These are phyloP conservation scores for Ogataea methanolica DNA, from an alignment of 805 yeast genomes.

Conservation along the genomic window DNA sequence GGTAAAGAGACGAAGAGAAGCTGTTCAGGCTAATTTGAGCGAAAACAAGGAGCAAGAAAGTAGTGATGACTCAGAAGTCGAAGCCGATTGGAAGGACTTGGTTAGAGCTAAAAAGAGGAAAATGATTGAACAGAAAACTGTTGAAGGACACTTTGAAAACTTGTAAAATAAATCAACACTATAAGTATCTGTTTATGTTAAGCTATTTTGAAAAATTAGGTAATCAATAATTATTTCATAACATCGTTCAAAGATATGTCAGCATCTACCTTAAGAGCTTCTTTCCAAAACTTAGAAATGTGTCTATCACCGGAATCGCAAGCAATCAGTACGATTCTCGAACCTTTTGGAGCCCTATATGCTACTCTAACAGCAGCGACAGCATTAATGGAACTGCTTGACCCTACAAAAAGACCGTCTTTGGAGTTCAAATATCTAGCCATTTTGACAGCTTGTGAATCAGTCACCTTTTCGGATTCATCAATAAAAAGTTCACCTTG, in stretches of 20 bases:
- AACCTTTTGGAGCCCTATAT: constrained; percentile 45
- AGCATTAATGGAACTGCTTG: constrained; percentile 90
- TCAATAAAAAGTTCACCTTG: constrained; percentile 69
- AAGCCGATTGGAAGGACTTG: constrained; percentile 84
- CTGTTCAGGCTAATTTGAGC: constrained; percentile 50
- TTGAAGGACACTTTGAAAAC: constrained; percentile 62
- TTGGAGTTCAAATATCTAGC: constrained; percentile 74
- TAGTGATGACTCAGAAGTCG: constrained; percentile 36
- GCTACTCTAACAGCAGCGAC: constrained; percentile 78
- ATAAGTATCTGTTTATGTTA: not conserved
- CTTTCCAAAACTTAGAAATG: constrained; percentile 87
- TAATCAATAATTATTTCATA: constrained; percentile 19
- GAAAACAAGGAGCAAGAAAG: constrained; percentile 42
- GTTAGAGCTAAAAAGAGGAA: constrained; percentile 62
- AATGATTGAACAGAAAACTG: constrained; percentile 34
- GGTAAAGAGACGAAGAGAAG: constrained; percentile 60
- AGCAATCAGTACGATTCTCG: constrained; percentile 74
- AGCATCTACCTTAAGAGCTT: constrained; percentile 41
- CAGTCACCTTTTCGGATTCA: constrained; percentile 75
- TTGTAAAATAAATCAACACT: constrained; percentile 24
- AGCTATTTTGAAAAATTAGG: not conserved
- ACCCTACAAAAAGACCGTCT: constrained; percentile 90
- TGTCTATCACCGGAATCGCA: constrained; percentile 94
- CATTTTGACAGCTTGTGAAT: constrained; percentile 80
- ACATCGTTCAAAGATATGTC: constrained; percentile 35